Base-by-base conservation (phyloP, 1,284 basidiomycete genomes). In the Singerocomus inundabilis region DNA sequence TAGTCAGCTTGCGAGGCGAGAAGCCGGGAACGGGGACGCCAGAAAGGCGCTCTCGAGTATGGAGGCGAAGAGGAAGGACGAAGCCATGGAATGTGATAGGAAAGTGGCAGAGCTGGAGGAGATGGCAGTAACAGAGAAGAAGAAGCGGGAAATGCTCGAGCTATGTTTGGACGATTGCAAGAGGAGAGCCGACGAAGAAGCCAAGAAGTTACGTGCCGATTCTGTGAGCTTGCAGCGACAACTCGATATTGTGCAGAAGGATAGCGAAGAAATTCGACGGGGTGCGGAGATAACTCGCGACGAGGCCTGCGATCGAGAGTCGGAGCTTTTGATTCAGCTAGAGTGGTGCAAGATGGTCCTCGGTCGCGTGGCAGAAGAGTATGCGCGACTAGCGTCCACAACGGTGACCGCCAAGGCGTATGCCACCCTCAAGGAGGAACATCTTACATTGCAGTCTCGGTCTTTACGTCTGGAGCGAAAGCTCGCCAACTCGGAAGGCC, bases 401-500 rank as follows among this genome's bases (percentile, higher is more conserved):
- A 76, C 80, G 1, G 72, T 84, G 11, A 58, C 78, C 1, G 58
- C 63, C 39, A 56, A 69, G 15, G 56, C 54, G 0, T 72, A 83
- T 58, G 66, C 68, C 11, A 55, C 56, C n/a, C 67, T 81, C 32
- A 74, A 76, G 62, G 67, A 72, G 31, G 73, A 80, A 30, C 63
- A 75, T 39, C 45, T 63, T 6, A 58, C 63, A 0, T 59, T 79
- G 21, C 74, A 75, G 49, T 59, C 81, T 24, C 76, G 72, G 11
- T 68, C 72, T 16, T 64, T 73, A 30, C 79, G 82, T 30, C 68
- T 88, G 15, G 79, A 85, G 59, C 78, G 86, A 53, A 86, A 84
- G 60, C 70, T 86, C 6, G 80, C 78, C 30, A 85, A 85, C 58
- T 73, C 84, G 9, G 83, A 88, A 49, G 78, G 69, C 13, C 85